phyloP scores from a whole-genome alignment of 805 yeast genomes.

The Yamadazyma scolyti region DNA sequence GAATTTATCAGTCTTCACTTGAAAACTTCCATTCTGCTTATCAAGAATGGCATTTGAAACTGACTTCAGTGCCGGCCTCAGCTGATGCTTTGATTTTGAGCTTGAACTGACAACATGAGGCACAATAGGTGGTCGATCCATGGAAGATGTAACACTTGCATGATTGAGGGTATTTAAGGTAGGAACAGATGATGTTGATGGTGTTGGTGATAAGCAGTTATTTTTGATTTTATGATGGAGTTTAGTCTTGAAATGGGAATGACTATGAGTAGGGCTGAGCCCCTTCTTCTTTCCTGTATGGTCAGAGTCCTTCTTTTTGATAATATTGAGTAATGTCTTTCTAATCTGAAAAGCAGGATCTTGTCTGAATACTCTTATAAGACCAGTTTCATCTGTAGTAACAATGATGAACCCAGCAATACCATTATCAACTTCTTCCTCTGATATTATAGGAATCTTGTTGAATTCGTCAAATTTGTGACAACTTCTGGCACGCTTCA shows the following conservation, averaged over 20 bases:
- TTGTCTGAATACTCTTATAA: slow-evolving; percentile 73
- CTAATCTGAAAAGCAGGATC: slow-evolving; percentile 57
- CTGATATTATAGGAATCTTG: slow-evolving; percentile 4
- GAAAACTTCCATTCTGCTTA: slow-evolving; percentile 7
- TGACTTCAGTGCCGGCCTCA: slow-evolving; percentile 10
- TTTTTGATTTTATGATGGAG: too few relatives aligned
- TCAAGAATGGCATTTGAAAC: slow-evolving; percentile 9
- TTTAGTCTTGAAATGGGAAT: slow-evolving; percentile 3
- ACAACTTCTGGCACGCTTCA: slow-evolving; percentile 19
- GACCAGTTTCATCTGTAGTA: slow-evolving; percentile 72
- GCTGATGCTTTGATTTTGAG: not conserved
- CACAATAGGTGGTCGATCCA: too few relatives aligned
- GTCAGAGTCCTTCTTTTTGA: slow-evolving; percentile 12
- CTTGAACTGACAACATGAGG: too few relatives aligned
- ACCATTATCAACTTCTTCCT: slow-evolving; percentile 7
- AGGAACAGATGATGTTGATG: slow-evolving; percentile 4
- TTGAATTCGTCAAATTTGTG: slow-evolving; percentile 2
- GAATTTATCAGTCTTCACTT: slow-evolving; percentile 2
- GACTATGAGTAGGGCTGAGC: slow-evolving; percentile 6
- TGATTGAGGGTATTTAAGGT: not conserved
- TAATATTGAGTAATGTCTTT: slow-evolving; percentile 16
- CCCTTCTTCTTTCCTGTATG: slow-evolving; percentile 3
- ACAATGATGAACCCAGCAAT: slow-evolving; percentile 52
- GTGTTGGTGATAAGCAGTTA: slow-evolving; percentile 6
- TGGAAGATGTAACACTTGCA: too few relatives aligned